Conservation (phyloP, 2,329 filamentous ascomycete genomes). For the Hymenoscyphus albidus region DNA sequence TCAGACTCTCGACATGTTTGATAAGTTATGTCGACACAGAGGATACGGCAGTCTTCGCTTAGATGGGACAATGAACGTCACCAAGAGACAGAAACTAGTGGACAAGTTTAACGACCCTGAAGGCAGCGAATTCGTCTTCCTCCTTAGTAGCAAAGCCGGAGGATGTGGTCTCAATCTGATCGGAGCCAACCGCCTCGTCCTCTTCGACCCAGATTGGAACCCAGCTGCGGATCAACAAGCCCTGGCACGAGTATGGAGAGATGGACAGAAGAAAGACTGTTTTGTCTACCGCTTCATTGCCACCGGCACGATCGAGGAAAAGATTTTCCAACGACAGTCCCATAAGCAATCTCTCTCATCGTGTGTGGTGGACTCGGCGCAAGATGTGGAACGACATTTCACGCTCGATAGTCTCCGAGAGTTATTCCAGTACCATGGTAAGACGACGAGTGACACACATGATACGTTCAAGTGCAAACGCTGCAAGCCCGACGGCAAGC, state of each 20-base stretch:
- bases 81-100: conserved; percentile 93
- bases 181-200: conserved; percentile 86
- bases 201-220: conserved; percentile 98
- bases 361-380: conserved; percentile 91
- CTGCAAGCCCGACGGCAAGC: conserved; percentile 81
- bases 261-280: conserved; percentile 98
- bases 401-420: conserved; percentile 86
- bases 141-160: conserved; percentile 95
- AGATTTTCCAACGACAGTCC: conserved; percentile 97
- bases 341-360: conserved; percentile 97
- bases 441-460: conserved; percentile 89
- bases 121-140: conserved; percentile 85
- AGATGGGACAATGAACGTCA: conserved; percentile 97
- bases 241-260: conserved; percentile 94
- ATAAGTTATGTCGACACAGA: conserved; percentile 79
- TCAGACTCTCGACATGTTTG: conserved; percentile 90
- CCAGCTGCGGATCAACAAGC: conserved; percentile 97
- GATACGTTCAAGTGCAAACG: conserved; percentile 98
- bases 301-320: conserved; percentile 96
- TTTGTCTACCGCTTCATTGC: conserved; percentile 99
- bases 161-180: conserved; percentile 96
- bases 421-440: conserved; percentile 84
- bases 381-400: conserved; percentile 97
- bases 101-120: conserved; percentile 96
- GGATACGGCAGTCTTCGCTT: conserved; percentile 83